phyloP scores from a whole-genome alignment of 1,284 basidiomycete genomes.

The Jaminaea rosea region DNA sequence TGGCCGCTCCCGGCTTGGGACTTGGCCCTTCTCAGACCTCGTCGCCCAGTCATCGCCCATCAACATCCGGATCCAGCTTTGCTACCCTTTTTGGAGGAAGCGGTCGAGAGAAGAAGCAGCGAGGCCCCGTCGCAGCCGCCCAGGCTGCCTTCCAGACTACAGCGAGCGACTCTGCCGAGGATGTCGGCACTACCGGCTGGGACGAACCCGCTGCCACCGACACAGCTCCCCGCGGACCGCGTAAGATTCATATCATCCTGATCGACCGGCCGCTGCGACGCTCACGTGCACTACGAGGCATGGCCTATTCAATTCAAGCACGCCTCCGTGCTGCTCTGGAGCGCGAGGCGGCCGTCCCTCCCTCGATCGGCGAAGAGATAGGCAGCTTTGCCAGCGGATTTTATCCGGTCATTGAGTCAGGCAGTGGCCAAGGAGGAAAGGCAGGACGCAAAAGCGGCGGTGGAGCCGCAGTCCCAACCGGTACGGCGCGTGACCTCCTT shows the following conservation, averaged over 20 bases:
- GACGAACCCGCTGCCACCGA: constrained; percentile 8
- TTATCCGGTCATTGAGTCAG: constrained; percentile 7
- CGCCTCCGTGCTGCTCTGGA: neutral
- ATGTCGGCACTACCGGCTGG: neutral
- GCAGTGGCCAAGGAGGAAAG: neutral
- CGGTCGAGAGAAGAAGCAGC: constrained; percentile 9
- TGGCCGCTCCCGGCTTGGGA: neutral
- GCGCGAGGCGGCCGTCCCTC: neutral
- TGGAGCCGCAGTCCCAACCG: neutral
- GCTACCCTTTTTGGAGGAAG: constrained; percentile 21
- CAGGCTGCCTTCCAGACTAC: neutral
- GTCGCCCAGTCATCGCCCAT: constrained; percentile 8
- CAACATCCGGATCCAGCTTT: constrained; percentile 12
- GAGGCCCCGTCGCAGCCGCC: neutral
- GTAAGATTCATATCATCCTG: neutral
- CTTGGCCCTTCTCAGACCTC: neutral
- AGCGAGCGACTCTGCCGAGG: neutral
- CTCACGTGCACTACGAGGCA: constrained; percentile 6
- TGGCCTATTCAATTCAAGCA: neutral
- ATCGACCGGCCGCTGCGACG: neutral
- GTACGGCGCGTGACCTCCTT: neutral
- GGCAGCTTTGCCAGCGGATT: constrained; percentile 14
- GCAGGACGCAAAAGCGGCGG: neutral
- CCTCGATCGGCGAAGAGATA: constrained; percentile 12
- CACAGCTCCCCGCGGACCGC: neutral